These are phyloP conservation scores for Boletus reticulatus DNA, from an alignment of 768 basidiomycete species.

Conservation along the genomic window DNA sequence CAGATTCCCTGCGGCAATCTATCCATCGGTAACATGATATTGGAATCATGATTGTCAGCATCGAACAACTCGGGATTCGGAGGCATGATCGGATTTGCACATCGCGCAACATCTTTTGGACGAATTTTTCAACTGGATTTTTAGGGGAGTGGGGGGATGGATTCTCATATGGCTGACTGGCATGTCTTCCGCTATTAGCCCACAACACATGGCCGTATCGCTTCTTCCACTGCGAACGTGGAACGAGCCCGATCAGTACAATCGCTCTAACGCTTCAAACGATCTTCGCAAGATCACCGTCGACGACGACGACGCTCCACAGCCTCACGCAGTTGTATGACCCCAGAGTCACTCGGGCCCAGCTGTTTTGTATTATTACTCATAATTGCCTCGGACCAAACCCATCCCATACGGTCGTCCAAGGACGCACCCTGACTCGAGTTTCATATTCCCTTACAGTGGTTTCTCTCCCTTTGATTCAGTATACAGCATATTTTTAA, in stretches of 20 bases:
- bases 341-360: conserved; percentile 6
- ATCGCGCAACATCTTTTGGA: conserved; percentile 23
- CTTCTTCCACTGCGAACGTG: conserved; percentile 21
- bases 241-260: conserved; percentile 22
- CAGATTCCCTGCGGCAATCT: conserved; percentile 32
- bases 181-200: conserved; percentile 7
- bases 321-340: conserved; percentile 20
- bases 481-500: conserved; percentile 13
- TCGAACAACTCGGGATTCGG: conserved; percentile 23
- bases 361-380: conserved; percentile 34
- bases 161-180: conserved; percentile 15
- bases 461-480: conserved; percentile 16
- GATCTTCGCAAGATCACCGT: conserved; percentile 27
- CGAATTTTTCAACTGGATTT: conserved; percentile 25
- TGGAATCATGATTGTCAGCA: conserved; percentile 20
- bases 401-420: conserved; percentile 18
- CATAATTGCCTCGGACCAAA: conserved; percentile 31
- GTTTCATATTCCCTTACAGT: conserved; percentile 19
- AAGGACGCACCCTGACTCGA: conserved; percentile 18
- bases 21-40: conserved; percentile 28
- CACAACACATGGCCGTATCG: conserved; percentile 8
- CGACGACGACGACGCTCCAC: conserved; percentile 14
- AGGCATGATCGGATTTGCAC: conserved; percentile 28
- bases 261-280: conserved; percentile 12
- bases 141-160: conserved; percentile 13